Evolutionary conservation across 192 early-diverging fungal species (phyloP).

Genomic region (Coemansia sp.): DNA sequence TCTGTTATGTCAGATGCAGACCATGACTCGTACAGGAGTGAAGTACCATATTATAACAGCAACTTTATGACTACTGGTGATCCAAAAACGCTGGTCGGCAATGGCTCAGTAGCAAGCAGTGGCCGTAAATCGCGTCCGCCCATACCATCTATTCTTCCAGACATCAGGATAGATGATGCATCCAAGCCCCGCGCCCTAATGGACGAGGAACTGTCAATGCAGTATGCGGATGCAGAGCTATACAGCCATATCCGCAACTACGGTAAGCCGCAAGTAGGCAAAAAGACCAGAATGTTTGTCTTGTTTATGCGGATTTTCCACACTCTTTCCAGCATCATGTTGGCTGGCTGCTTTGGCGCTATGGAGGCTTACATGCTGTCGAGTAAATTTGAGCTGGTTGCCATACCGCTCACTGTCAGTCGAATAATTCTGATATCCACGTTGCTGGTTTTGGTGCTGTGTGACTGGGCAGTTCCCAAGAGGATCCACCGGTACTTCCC

Average conservation of each 20-base stretch:
- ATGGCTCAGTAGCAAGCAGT: no score
- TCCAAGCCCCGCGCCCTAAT: no score
- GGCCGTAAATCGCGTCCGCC: no score
- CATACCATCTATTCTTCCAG: no score
- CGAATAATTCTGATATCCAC: conserved; percentile 27
- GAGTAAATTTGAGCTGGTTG: conserved; percentile 13
- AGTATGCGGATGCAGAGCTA: background rate
- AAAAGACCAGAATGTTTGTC: background rate
- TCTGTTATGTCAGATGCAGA: background rate
- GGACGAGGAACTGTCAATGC: no score
- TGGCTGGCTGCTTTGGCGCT: conserved; percentile 21
- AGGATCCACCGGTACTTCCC: conserved; percentile 31
- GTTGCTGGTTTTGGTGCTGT: conserved; percentile 24
- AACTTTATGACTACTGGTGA: no score
- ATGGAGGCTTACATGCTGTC: conserved; percentile 44
- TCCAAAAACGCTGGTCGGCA: no score
- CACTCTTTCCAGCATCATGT: conserved; percentile 6
- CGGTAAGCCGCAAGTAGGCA: conserved; percentile 2
- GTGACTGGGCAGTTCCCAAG: conserved; percentile 24
- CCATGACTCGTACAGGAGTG: no score
- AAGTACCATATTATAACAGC: no score
- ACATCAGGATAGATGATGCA: no score
- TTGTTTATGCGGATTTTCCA: conserved; percentile 19
- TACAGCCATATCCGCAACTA: background rate
- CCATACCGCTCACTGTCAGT: conserved; percentile 36